phyloP scores from a whole-genome alignment of 2,329 filamentous ascomycete species.

The Aspergillus fumigatus region DNA sequence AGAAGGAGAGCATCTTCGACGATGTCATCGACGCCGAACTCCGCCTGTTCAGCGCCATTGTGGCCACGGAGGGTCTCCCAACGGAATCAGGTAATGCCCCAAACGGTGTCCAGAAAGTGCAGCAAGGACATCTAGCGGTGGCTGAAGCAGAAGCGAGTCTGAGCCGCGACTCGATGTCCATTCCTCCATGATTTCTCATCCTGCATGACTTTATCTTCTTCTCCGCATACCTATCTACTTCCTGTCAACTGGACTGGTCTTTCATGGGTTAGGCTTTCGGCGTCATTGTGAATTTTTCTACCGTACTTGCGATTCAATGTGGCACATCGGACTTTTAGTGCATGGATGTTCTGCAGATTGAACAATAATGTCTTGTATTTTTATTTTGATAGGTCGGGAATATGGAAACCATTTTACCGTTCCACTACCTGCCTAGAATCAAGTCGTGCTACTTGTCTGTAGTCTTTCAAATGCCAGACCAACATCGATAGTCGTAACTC shows the following conservation, averaged over 20 bases:
- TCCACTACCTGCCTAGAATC: background rate
- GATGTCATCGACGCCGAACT: conserved; percentile 41
- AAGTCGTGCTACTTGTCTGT: background rate
- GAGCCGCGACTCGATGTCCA: conserved; percentile 9
- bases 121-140: background rate
- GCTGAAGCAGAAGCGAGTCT: background rate
- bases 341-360: background rate
- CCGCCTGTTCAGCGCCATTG: conserved; percentile 28
- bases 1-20: conserved; percentile 42
- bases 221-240: background rate
- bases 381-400: background rate
- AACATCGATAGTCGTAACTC: background rate
- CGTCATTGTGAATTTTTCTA: background rate
- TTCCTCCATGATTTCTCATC: conserved; percentile 4
- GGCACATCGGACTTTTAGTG: background rate
- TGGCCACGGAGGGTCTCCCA: conserved; percentile 11
- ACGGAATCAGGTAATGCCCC: conserved; percentile 6
- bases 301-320: background rate
- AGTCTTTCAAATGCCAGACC: no score
- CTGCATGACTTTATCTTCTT: background rate
- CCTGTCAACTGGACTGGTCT: background rate
- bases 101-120: conserved; percentile 16
- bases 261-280: background rate
- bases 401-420: background rate
- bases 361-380: background rate